These are phyloP conservation scores for Phyllosticta citriasiana DNA, from an alignment of 2,329 filamentous ascomycete genomes.

Conservation along the genomic window DNA sequence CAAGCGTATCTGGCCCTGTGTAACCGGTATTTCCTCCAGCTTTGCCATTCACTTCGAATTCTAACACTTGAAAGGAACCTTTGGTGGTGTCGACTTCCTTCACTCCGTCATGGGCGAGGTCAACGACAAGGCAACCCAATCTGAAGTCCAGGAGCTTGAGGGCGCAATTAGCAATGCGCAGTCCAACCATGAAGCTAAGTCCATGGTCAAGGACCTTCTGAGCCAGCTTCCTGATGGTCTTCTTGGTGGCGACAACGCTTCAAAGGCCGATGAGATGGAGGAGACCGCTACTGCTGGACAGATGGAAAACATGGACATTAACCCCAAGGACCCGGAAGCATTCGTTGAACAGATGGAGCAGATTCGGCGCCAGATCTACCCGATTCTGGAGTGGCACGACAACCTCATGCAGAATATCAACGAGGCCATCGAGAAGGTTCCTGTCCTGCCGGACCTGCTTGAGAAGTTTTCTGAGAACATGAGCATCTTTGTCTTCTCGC, in stretches of 20 bases:
- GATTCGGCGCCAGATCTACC: slow-evolving; percentile 71
- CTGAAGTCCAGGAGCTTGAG: slow-evolving; percentile 80
- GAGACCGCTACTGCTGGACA: slow-evolving; percentile 63
- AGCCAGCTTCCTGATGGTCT: slow-evolving; percentile 73
- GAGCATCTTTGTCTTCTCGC: slow-evolving; percentile 81
- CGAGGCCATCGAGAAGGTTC: slow-evolving; percentile 72
- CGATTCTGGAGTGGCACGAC: slow-evolving; percentile 84
- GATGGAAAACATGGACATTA: slow-evolving; percentile 63
- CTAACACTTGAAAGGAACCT: slow-evolving; percentile 44
- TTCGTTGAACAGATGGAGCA: slow-evolving; percentile 69
- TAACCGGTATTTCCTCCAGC: slow-evolving; percentile 50
- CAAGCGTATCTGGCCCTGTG: slow-evolving; percentile 66
- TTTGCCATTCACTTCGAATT: background rate
- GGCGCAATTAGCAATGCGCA: slow-evolving; percentile 59
- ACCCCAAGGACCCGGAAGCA: slow-evolving; percentile 71
- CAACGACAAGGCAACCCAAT: slow-evolving; percentile 82
- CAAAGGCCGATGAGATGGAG: slow-evolving; percentile 71
- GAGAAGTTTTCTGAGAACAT: slow-evolving; percentile 82
- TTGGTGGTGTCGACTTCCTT: slow-evolving; percentile 88
- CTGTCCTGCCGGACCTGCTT: slow-evolving; percentile 71
- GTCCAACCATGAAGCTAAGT: slow-evolving; percentile 56
- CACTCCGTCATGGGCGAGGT: slow-evolving; percentile 75
- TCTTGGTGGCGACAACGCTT: slow-evolving; percentile 64
- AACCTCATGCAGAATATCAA: slow-evolving; percentile 72
- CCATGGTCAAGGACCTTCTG: slow-evolving; percentile 67